Base-by-base conservation (phyloP, 2,329 filamentous ascomycete species). In the Triangularia setosa region DNA sequence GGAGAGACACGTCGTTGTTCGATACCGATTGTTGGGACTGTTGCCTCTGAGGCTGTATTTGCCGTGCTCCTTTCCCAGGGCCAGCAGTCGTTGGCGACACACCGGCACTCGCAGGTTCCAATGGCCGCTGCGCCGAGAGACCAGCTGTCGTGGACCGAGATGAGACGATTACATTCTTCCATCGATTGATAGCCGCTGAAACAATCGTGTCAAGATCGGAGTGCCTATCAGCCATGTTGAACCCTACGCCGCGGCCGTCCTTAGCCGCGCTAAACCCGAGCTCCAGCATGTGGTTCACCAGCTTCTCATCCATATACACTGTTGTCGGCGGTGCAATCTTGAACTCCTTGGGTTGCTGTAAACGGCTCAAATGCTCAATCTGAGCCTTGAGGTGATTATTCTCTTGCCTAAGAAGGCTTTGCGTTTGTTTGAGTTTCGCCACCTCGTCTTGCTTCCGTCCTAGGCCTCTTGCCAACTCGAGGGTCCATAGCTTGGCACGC, bases 261-360 rank as follows among this genome's bases (percentile, higher is more conserved):
- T 73, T 73, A 4, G 77, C 77, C 48, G 79, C 78, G 0, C 61
- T 60, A 18, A 79, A 71, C 2, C 78, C 79, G 21, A 80, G 70
- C 60, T 85, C 82, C 24, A 80, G 78, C 27, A 84, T 67, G 58
- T 80, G 78, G 9, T 77, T 74, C 23, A 87, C 70, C 16, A 85
- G 67, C 3, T 82, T 78, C 27, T 80, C 77, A 59, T 83, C 81
- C 56, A 88, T 73, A 1, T 82, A 81, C 2, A 86, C 74, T 0
- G 83, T 86, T 6, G 78, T 75, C 0, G 86, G 85, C 0, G 81
- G 75, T 5, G 80, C 71, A 24, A 86, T 75, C 66, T 80, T 84
- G 71, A 84, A 87, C 71, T 89, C 86, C 23, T 82, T 80, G 0
- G 86, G 85, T 66, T 87, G 85, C 69, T 88, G 85, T 16, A 84